These are phyloP conservation scores for Fusarium odoratissimum DNA, from an alignment of 2,329 filamentous ascomycete species.

Conservation along the genomic window DNA sequence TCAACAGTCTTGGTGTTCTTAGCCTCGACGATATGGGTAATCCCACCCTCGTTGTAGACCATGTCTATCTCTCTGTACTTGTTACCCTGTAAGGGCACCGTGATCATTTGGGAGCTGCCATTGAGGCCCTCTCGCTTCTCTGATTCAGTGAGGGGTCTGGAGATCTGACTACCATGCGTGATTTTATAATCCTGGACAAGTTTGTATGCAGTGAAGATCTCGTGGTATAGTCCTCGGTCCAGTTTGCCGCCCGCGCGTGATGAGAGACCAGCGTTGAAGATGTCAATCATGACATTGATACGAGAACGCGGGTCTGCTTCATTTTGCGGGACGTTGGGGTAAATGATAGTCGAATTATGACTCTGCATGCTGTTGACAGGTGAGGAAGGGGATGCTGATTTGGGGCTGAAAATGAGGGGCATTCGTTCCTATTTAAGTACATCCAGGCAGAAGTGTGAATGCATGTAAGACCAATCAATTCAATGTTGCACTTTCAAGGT, in stretches of 20 bases:
- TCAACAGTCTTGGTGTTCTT: background rate
- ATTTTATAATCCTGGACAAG: background rate
- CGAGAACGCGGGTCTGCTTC: background rate
- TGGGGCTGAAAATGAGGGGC: background rate
- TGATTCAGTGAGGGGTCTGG: rapidly evolving
- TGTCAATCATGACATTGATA: background rate
- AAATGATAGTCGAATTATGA: background rate
- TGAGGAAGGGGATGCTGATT: rapidly evolving
- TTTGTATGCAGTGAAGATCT: background rate
- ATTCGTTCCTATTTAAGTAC: rapidly evolving
- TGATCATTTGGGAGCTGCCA: background rate
- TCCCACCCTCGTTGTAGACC: background rate
- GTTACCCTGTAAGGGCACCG: background rate
- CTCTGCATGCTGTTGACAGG: background rate
- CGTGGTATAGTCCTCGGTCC: background rate
- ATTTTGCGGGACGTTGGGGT: background rate
- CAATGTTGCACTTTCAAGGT: background rate
- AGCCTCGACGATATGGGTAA: background rate
- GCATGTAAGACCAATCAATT: background rate
- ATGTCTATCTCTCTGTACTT: background rate
- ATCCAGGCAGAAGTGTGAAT: rapidly evolving
- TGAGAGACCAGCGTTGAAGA: background rate
- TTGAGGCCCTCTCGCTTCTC: rapidly evolving
- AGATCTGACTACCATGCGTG: background rate
- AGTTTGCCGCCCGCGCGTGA: background rate